These are phyloP conservation scores for Schizosaccharomyces osmophilus DNA, from an alignment of 805 yeast genomes.

Conservation along the genomic window DNA sequence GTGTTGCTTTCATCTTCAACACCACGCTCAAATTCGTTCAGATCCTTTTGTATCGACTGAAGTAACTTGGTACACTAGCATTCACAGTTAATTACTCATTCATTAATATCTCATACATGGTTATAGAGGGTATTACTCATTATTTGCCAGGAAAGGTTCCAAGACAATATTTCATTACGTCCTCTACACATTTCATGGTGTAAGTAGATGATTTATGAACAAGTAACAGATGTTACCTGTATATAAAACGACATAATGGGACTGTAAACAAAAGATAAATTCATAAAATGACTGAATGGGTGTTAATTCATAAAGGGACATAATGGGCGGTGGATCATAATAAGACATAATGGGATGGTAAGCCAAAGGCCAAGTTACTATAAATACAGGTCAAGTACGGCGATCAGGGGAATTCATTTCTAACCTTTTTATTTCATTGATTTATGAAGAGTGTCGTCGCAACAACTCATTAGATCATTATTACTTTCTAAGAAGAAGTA, in stretches of 20 bases:
- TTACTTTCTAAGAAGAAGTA: not conserved
- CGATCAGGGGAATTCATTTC: too few species aligned
- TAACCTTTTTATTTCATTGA: too few species aligned
- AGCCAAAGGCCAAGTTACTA: too few species aligned
- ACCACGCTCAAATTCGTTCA: not conserved
- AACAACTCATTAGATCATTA: too few species aligned
- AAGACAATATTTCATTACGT: not conserved
- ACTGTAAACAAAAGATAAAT: too few species aligned
- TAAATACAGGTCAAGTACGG: too few species aligned
- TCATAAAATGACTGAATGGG: too few species aligned
- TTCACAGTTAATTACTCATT: not conserved
- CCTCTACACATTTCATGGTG: not conserved
- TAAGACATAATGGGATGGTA: too few species aligned
- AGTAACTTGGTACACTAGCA: not conserved
- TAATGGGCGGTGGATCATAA: too few species aligned
- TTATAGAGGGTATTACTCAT: conserved; percentile 1
- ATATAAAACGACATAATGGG: too few species aligned
- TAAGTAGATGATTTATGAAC: not conserved
- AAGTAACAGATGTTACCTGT: not conserved
- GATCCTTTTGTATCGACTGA: not conserved
- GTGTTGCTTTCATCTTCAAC: not conserved
- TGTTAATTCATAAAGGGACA: too few species aligned
- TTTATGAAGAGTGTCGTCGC: too few species aligned
- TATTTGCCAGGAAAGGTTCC: not conserved
- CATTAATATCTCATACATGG: not conserved